Conservation (phyloP, 2,329 filamentous ascomycete genomes). For the Malbranchea cinnamomea region DNA sequence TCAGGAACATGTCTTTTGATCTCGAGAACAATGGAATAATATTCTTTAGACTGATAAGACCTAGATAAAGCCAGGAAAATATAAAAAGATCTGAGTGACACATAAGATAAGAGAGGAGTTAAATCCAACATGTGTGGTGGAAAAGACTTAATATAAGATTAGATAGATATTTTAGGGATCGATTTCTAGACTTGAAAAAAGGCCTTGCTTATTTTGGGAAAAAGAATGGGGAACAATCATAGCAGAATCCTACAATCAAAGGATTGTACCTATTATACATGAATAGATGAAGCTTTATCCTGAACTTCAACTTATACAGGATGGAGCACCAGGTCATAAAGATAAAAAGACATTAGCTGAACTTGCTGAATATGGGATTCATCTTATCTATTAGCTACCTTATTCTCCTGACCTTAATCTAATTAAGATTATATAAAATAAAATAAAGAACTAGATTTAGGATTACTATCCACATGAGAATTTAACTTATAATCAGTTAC, state of each 20-base stretch:
- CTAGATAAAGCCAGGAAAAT: background rate
- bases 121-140: background rate
- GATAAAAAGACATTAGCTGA: background rate
- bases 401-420: slow-evolving; percentile 1
- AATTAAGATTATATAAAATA: background rate
- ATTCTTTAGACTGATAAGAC: slow-evolving; percentile 1
- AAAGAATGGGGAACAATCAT: slow-evolving; percentile 1
- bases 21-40: background rate
- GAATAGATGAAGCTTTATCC: background rate
- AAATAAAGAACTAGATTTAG: slow-evolving; percentile 1
- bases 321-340: background rate
- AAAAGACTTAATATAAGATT: background rate
- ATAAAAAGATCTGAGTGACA: background rate
- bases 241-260: background rate
- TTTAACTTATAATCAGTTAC: too few relatives aligned
- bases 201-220: background rate
- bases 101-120: background rate
- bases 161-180: background rate
- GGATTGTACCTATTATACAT: background rate
- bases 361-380: background rate
- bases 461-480: too few relatives aligned
- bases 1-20: background rate
- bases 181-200: background rate
- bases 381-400: background rate
- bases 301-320: background rate